Evolutionary conservation across 2,329 filamentous ascomycete species (phyloP), one percentile per base, ranked within the genome.

Genomic region (Botryotinia globosa): DNA sequence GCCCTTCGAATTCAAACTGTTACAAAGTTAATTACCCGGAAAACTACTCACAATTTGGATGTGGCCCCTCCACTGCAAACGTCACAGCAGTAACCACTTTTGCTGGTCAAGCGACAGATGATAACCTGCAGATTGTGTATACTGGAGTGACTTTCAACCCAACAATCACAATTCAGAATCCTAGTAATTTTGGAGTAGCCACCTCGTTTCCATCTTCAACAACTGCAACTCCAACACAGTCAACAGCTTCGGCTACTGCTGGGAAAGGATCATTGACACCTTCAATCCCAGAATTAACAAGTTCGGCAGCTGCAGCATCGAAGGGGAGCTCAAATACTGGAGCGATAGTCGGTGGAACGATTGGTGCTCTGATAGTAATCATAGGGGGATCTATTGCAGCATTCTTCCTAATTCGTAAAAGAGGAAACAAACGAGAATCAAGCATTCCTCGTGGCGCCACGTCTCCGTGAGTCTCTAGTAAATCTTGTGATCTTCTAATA

Each of bases 1-100:
- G 78, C 72, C 63, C 74, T 16, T 72, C 66, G 25, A 69, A 70
- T 63, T 69, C 72, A 59, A 72, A 74, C 39, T 80, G 79, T 69
- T 80, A 79, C 74, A 72, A 74, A 72, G 78, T 79, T 64, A 76
- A 75, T 10, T 80, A 77, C 66, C 74, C 77, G 22, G 77, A 76
- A 18, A 74, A 74, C 39, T 80, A 80, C 70, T 74, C 70, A 44
- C 78, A 80, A 70, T 79, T 76, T 67, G 74, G 73, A 22, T 80
- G 79, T 58, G 79, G 79, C 44, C 62, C 75, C n/a, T 76, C 78
- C 32, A 62, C 73, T 32, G 72, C 70, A 61, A 78, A 76, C 22
- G 74, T 76, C 6, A 72, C 72, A 18, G 75, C 79, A 14, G 76
- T 73, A 34, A 80, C 79, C 2, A 74, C 77, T 59, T 80, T 76